Evolutionary conservation across 148 eudicot genomes (phyloP), one percentile per base, ranked within the genome.

Genomic region (Persicaria maculosa): DNA sequence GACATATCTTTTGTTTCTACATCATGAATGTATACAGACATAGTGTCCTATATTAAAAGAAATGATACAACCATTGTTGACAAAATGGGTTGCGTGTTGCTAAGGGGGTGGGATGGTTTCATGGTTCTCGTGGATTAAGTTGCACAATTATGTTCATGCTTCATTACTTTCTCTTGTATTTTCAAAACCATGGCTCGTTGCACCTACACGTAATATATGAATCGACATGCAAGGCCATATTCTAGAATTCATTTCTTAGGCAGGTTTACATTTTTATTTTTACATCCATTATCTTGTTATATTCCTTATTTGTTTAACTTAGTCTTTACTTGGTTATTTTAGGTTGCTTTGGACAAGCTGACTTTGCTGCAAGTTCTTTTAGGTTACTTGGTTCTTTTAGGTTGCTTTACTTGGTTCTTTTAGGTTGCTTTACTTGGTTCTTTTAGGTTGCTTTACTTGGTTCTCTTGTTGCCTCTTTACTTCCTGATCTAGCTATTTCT

Each of bases 341-440:
- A 92, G 97, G 74, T 86, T 74, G 83, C 84, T 44, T 83, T 86
- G 54, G 82, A 79, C 85, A 85, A 74, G 36, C 88, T 83, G 72
- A 81, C 76, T 59, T 76, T 92, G 75, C 69, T 71, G 82, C 22
- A 20, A 20, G 22, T 20, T 20, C 22, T 20, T 20, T 20, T 20
- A 20, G 22, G 22, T 20, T 20, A 20, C 22, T 20, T 20, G 22
- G 22, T 20, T 20, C 22, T 20, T 20, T 20, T 20, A 20, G 22
- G 22, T 20, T 20, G 22, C 22, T 20, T 20, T 20, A 20, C 22
- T 20, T 20, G 22, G 22, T 20, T 20, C 22, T 20, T 20, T 20
- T 20, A 20, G 22, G 22, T 20, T 20, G 22, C 22, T 20, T 20
- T 20, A 20, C 22, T 20, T 20, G 22, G 22, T 20, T 20, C 22